A percentile compares a stretch with the other conserved stretches of the same genome.
Evolutionary conservation across 495 filamentous ascomycete genomes (phyloP).

Genomic region (Melanomma pulvis-pyrius): DNA sequence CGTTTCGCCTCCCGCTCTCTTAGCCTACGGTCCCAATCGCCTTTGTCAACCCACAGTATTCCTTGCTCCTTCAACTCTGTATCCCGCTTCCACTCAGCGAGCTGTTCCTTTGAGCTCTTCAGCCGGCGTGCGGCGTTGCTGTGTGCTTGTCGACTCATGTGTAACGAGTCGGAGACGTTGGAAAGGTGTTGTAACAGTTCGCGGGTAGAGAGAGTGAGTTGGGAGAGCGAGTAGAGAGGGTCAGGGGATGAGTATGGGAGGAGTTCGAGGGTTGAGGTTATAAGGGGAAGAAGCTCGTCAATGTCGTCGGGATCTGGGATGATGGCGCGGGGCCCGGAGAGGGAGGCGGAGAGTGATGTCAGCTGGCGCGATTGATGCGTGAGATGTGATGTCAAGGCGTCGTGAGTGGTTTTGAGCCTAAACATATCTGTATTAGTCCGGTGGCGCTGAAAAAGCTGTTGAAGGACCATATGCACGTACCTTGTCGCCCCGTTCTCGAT

Average conservation of each 20-base stretch:
- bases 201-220: conserved; percentile 73
- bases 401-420: conserved; percentile 86
- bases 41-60: conserved; percentile 73
- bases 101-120: conserved; percentile 73
- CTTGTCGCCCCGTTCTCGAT: conserved; percentile 80
- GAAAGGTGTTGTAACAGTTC: conserved; percentile 80
- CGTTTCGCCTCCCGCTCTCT: conserved; percentile 73
- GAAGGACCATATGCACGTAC: conserved; percentile 49
- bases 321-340: conserved; percentile 61
- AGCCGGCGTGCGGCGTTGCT: conserved; percentile 75
- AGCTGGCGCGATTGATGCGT: conserved; percentile 81
- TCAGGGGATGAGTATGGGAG: conserved; percentile 63
- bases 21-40: conserved; percentile 78
- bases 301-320: conserved; percentile 48
- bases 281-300: conserved; percentile 56
- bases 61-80: conserved; percentile 80
- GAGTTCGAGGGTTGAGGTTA: conserved; percentile 51
- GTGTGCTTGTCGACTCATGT: conserved; percentile 89
- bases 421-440: not conserved
- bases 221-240: conserved; percentile 74
- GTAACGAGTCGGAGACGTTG: conserved; percentile 85
- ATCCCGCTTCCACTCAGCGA: conserved; percentile 80
- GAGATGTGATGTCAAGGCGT: conserved; percentile 79
- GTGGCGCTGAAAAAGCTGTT: not conserved
- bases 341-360: conserved; percentile 75